These are phyloP conservation scores for Cicer judaicum DNA, from an alignment of 306 rosid genomes.

Conservation along the genomic window DNA sequence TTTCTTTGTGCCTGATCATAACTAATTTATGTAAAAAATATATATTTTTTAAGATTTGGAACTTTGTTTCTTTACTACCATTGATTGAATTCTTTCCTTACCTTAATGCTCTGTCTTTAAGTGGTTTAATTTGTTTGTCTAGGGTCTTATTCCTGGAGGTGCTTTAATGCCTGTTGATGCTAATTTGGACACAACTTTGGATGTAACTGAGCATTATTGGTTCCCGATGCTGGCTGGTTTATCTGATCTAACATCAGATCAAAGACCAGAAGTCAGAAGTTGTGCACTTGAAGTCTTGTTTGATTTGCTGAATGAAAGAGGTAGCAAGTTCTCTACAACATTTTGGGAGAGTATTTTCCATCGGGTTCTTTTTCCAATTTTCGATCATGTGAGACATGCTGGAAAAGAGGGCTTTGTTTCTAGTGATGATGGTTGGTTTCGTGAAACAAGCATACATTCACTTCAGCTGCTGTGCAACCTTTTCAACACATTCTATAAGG, in stretches of 20 bases:
- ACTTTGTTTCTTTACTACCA: background rate
- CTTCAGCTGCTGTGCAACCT: conserved; percentile 99
- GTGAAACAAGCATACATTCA: conserved; percentile 94
- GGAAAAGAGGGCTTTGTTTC: conserved; percentile 79
- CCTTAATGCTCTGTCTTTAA: background rate
- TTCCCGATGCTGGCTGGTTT: conserved; percentile 99
- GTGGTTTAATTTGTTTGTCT: conserved; percentile 40
- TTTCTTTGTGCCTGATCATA: conserved; percentile 17
- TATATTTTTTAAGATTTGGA: conserved; percentile 30
- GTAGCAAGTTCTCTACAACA: conserved; percentile 83
- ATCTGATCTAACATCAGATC: conserved; percentile 95
- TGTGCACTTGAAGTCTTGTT: conserved; percentile 98
- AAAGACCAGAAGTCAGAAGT: conserved; percentile 96
- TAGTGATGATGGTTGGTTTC: conserved; percentile 83
- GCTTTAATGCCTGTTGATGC: conserved; percentile 84
- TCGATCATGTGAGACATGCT: conserved; percentile 96
- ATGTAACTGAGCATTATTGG: conserved; percentile 98
- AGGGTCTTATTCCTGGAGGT: conserved; percentile 99
- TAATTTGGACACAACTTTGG: conserved; percentile 61
- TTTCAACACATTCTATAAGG: conserved; percentile 98
- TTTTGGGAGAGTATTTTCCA: conserved; percentile 99
- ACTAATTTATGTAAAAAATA: conserved; percentile 14
- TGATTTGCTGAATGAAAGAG: conserved; percentile 98
- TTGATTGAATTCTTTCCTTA: conserved; percentile 15
- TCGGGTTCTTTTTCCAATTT: conserved; percentile 97